These are phyloP conservation scores for Cenchrus purpureus DNA, from an alignment of 176 grass and related monocot genomes.

Conservation along the genomic window DNA sequence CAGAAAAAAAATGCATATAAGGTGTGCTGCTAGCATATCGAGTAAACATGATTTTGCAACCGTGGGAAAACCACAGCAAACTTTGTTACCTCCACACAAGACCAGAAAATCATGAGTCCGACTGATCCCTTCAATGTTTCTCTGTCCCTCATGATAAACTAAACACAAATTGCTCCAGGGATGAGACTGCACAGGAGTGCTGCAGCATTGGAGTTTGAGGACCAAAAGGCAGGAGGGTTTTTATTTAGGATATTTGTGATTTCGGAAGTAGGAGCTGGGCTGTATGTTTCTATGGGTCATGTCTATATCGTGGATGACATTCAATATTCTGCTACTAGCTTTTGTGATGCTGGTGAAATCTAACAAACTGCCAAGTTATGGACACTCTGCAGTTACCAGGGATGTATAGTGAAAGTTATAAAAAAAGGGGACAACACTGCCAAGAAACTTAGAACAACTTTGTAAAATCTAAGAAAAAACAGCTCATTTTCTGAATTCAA, in stretches of 20 bases:
- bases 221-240: conserved; percentile 8
- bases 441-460: neutral
- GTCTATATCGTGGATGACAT: neutral
- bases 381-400: neutral
- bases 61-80: neutral
- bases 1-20: conserved; percentile 7
- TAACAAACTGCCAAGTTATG: conserved; percentile 28
- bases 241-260: neutral
- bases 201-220: conserved; percentile 5
- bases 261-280: neutral
- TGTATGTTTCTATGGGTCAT: conserved; percentile 14
- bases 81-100: neutral
- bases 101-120: conserved; percentile 3
- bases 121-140: neutral
- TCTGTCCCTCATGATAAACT: conserved; percentile 1
- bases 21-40: neutral
- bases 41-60: neutral
- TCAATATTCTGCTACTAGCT: conserved; percentile 13
- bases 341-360: neutral
- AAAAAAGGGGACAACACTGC: neutral
- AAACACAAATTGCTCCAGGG: conserved; percentile 19
- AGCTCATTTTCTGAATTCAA: conserved; percentile 7
- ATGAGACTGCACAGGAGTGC: conserved; percentile 34
- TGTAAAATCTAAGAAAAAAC: neutral
- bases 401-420: neutral